Evolutionary conservation across 768 basidiomycete genomes (phyloP), one percentile per base, ranked within the genome.

Genomic region (Cyclocybe cylindracea): DNA sequence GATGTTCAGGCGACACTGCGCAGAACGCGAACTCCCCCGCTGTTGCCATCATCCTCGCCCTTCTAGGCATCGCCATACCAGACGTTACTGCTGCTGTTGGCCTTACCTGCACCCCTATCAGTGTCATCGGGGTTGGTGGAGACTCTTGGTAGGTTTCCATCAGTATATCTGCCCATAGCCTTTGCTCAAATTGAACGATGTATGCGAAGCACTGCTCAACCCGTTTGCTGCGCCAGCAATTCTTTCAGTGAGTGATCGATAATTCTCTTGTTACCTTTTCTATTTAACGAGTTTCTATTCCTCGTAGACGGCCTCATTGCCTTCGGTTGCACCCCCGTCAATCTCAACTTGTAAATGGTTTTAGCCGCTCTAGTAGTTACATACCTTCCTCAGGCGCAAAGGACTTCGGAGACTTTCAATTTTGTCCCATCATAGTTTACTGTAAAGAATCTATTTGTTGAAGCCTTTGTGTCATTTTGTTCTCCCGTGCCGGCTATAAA

Each of bases 231-330:
- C 42, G 32, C 42, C 13, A 19, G 32, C 42, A 43, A 43, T 31
- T 43, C 42, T 16, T 43, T 43, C 42, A 19, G 42, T 43, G 19
- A 43, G 42, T 24, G 3, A 24, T 24, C 24, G 5, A 24, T 24
- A 24, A 24, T 5, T 24, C 5, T 5, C 24, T 5, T 5, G 24
- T 24, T 24, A 24, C 24, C 5, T 5, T 5, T 24, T 24, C 24
- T 16, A 16, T 16, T 5, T 24, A 5, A 24, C 24, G 24, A 24
- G 24, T 24, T 24, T 24, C 24, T 5, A 24, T 0, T 64, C 64
- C 0, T 66, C 59, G 0, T 24, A 47, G 46, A 47, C 24, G 46
- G 46, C 3, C 35, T 47, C 37, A 16, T 47, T 24, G 46, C 46
- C 16, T 37, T 47, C 16, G 46, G 46, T 1, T 47, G 46, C 19